A percentile compares a stretch with the other conserved stretches of the same genome.
Conservation (phyloP, 768 basidiomycete genomes). For the Boletus vermiculosoides region DNA sequence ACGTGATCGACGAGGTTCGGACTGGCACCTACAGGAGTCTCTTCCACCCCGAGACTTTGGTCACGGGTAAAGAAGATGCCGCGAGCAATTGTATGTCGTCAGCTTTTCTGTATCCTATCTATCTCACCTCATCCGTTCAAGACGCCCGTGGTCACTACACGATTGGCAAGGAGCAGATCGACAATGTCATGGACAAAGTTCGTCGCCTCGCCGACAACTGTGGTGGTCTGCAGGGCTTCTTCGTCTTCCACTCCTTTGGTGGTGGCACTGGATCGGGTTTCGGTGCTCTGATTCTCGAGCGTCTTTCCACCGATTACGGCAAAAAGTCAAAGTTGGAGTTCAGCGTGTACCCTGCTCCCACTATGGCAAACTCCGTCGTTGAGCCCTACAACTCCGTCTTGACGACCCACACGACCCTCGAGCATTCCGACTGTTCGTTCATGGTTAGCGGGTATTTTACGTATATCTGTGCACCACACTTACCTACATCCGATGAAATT, state of each 20-base stretch:
- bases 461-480: conserved; percentile 1
- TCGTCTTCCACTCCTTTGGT: conserved; percentile 99
- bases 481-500: conserved; percentile 2
- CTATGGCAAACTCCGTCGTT: conserved; percentile 91
- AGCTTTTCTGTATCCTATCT: not conserved
- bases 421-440: conserved; percentile 99
- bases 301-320: conserved; percentile 94
- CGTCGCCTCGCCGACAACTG: conserved; percentile 96
- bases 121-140: conserved; percentile 31
- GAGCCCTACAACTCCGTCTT: conserved; percentile 98
- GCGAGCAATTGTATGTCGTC: conserved; percentile 88
- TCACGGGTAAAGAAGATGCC: conserved; percentile 99
- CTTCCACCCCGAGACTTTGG: conserved; percentile 98
- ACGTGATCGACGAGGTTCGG: conserved; percentile 96
- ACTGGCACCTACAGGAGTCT: conserved; percentile 94
- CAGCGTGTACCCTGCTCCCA: conserved; percentile 93
- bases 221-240: conserved; percentile 96
- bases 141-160: conserved; percentile 99
- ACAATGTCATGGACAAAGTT: conserved; percentile 93
- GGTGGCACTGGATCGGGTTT: conserved; percentile 99
- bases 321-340: conserved; percentile 99
- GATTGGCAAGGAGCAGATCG: conserved; percentile 97
- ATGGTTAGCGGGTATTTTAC: conserved; percentile 57
- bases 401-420: conserved; percentile 97
- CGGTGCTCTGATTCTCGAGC: conserved; percentile 93